Base-by-base conservation (phyloP, 2,329 filamentous ascomycete species). In the Blastomyces emzantsi region DNA sequence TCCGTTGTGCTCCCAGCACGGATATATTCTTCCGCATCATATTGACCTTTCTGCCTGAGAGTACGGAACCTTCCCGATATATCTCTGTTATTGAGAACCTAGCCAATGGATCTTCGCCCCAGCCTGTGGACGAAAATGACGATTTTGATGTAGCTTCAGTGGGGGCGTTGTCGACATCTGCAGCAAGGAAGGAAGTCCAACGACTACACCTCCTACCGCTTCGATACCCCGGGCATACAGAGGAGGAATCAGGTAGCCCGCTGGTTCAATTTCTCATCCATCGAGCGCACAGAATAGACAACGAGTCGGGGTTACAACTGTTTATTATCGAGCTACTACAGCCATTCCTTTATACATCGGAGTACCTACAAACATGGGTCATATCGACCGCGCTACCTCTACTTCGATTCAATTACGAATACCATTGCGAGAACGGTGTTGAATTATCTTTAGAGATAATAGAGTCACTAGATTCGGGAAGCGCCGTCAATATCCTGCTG, bases 11-110 rank as follows among this genome's bases (percentile, higher is more conserved):
- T 64, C 73, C 79, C 64, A 77, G 86, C 59, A 74, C 79, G 39
- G 81, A 82, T 65, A 77, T 85, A 19, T 72, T 84, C 62, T 77
- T 87, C 65, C 82, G 82, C 65, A 83, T 88, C 60, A 73, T 87
- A 62, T 75, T 87, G 66, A 85, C 83, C 63, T 87, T 82, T 68
- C 77, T 87, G n/a, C 85, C 85, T 25, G 83, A 86, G 70, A 82
- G 79, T 66, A 72, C 77, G 39, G 80, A 83, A 28, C 83, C 85
- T 3, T 73, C 75, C 5, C 71, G 74, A 39, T 85, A 86, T 67
- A 73, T 74, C 28, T 69, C 74, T 36, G 81, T 81, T 64, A 73
- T 83, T 30, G 73, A 79, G 66, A 77, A 80, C 63, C 75, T 85
- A 64, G 75, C 73, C 13, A 76, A 76, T 2, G 72, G 73, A 71